phyloP scores from a whole-genome alignment of 1,284 basidiomycete genomes.

The Clitocybe nebularis region DNA sequence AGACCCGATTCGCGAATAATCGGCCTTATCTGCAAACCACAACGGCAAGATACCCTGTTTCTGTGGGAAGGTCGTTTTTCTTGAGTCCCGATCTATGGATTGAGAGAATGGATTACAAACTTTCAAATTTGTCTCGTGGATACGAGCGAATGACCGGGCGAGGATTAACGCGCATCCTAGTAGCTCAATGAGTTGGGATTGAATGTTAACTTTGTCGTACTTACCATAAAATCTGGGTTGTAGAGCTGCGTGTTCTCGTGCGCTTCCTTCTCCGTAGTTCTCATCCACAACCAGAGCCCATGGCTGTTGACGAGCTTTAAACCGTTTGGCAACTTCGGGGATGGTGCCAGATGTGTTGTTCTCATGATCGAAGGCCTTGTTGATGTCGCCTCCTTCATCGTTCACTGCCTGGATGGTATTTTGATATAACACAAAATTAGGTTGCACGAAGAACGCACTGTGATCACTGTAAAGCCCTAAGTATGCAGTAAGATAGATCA shows the following conservation, averaged over 20 bases:
- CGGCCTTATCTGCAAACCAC: conserved; percentile 84
- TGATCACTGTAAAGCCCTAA: conserved; percentile 31
- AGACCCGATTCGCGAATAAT: conserved; percentile 80
- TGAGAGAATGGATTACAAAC: conserved; percentile 34
- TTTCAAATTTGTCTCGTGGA: conserved; percentile 98
- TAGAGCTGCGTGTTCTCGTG: conserved; percentile 96
- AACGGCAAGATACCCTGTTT: conserved; percentile 95
- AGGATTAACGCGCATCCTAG: conserved; percentile 80
- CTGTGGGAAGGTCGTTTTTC: too few relatives aligned
- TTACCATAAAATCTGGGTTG: conserved; percentile 94
- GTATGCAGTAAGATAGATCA: background rate
- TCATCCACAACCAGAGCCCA: conserved; percentile 97
- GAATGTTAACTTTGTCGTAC: too few relatives aligned
- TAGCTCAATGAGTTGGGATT: too few relatives aligned
- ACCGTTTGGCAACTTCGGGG: conserved; percentile 83
- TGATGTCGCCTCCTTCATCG: conserved; percentile 89
- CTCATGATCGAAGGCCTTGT: conserved; percentile 80
- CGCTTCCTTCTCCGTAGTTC: conserved; percentile 96
- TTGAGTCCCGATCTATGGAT: too few relatives aligned
- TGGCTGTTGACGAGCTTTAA: conserved; percentile 77
- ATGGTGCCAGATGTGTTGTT: conserved; percentile 74
- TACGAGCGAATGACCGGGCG: conserved; percentile 93
- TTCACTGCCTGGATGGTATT: conserved; percentile 64
- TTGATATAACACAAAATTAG: conserved; percentile 3
- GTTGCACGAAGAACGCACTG: conserved; percentile 23